Percentiles rank a stretch among this genome's conserved stretches.
Evolutionary conservation across 23 red algal species (phyloP).

Genomic region (Pyropia yezoensis): DNA sequence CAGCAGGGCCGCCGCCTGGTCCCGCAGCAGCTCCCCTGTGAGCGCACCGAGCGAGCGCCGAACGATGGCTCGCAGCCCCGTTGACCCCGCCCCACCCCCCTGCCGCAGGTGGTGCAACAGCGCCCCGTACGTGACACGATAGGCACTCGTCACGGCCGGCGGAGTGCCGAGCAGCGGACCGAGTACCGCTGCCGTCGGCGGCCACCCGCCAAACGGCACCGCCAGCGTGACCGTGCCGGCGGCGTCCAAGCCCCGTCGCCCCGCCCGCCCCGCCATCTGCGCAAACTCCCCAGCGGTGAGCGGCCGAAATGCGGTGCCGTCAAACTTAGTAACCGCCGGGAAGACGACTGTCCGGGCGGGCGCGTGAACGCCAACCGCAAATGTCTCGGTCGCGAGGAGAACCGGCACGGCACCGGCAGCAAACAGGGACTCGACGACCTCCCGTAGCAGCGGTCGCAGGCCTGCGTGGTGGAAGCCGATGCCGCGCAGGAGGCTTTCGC

Average conservation of each 20-base stretch:
- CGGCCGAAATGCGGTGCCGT: conserved; percentile 26
- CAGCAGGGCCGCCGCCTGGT: no score
- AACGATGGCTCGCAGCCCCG: no score
- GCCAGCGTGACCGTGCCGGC: conserved; percentile 25
- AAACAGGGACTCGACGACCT: conserved; percentile 47
- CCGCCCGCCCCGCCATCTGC: conserved; percentile 56
- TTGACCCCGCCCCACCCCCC: no score
- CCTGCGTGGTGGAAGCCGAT: conserved; percentile 85
- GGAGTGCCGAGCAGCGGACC: no score
- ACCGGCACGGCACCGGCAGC: conserved; percentile 39
- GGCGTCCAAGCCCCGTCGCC: conserved; percentile 46
- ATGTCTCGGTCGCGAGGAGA: conserved; percentile 53
- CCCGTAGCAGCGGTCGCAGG: conserved; percentile 8
- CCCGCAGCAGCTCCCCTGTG: no score
- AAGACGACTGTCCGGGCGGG: conserved; percentile 54
- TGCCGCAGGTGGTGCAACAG: no score
- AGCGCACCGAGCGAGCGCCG: no score
- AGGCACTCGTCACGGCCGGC: no score
- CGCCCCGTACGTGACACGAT: no score
- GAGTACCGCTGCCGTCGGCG: no score
- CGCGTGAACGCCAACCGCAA: conserved; percentile 61
- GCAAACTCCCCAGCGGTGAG: conserved; percentile 38
- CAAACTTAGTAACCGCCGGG: conserved; percentile 40
- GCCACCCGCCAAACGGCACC: neutral
- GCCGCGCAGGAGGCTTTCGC: conserved; percentile 71